Percentiles rank a stretch among this genome's conserved stretches.
phyloP scores from a whole-genome alignment of 2,329 filamentous ascomycete species.

The Trichoderma endophyticum region DNA sequence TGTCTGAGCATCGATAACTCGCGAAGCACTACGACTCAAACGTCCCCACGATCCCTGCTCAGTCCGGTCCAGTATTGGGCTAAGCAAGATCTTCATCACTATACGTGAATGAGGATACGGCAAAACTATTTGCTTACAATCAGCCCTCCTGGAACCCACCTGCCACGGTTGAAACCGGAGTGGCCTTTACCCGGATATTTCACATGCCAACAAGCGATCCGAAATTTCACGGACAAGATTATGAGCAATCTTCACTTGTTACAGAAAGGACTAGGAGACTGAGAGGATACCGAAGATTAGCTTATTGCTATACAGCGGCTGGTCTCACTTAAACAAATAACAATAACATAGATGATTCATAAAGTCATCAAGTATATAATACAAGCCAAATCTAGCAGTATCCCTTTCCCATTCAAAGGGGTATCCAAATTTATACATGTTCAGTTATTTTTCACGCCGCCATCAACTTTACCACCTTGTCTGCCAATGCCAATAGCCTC shows the following conservation, averaged over 20 bases:
- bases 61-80: not conserved
- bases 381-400: not conserved
- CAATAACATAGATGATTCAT: not conserved
- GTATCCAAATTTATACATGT: not conserved
- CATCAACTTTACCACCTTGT: conserved; percentile 38
- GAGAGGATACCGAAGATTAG: not conserved
- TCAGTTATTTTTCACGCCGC: conserved; percentile 7
- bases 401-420: not conserved
- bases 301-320: not conserved
- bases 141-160: not conserved
- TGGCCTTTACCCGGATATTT: not conserved
- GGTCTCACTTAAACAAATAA: not conserved
- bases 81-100: not conserved
- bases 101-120: not conserved
- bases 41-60: too few relatives aligned
- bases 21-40: not conserved
- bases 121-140: not conserved
- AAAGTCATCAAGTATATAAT: conserved; percentile 1
- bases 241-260: not conserved
- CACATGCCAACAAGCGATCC: not conserved
- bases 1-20: not conserved
- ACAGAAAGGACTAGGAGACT: not conserved
- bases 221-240: not conserved
- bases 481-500: conserved; percentile 58
- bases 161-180: not conserved